These are phyloP conservation scores for Fusarium dimerum DNA, from an alignment of 2,329 filamentous ascomycete genomes.

Conservation along the genomic window DNA sequence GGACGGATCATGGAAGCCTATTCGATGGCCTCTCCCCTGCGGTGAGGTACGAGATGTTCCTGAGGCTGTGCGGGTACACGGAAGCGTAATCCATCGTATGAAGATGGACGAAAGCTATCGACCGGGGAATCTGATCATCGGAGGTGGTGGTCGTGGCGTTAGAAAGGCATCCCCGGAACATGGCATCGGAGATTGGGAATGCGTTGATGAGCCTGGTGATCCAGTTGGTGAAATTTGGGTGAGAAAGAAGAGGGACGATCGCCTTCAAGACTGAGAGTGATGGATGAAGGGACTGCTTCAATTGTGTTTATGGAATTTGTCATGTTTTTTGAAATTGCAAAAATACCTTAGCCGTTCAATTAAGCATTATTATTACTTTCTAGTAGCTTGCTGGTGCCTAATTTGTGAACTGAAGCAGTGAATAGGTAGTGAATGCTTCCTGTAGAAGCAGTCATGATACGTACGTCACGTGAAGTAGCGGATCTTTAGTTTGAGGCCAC, in stretches of 20 bases:
- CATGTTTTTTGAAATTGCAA: too few relatives aligned
- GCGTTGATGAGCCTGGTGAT: conserved; percentile 65
- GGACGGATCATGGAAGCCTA: conserved; percentile 77
- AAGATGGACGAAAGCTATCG: conserved; percentile 63
- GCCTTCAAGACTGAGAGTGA: conserved; percentile 12
- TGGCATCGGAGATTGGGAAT: conserved; percentile 73
- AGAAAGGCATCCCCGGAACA: conserved; percentile 58
- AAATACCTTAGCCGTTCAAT: neutral
- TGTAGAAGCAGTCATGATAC: neutral
- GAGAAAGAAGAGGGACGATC: conserved; percentile 35
- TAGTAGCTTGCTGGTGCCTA: too few relatives aligned
- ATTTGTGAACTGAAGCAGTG: neutral
- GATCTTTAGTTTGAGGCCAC: conserved; percentile 12
- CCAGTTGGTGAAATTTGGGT: conserved; percentile 69
- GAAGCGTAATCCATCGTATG: conserved; percentile 74
- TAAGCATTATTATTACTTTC: neutral
- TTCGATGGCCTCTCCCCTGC: conserved; percentile 75
- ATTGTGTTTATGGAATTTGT: too few relatives aligned
- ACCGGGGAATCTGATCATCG: conserved; percentile 78
- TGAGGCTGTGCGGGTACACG: conserved; percentile 67
- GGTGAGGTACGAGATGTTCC: conserved; percentile 80
- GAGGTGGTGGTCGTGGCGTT: conserved; percentile 73
- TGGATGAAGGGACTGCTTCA: too few relatives aligned
- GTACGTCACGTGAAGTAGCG: conserved; percentile 17
- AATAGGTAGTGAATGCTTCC: neutral